Base-by-base conservation (phyloP, 192 early-diverging fungal genomes). In the Linnemannia elongata region DNA sequence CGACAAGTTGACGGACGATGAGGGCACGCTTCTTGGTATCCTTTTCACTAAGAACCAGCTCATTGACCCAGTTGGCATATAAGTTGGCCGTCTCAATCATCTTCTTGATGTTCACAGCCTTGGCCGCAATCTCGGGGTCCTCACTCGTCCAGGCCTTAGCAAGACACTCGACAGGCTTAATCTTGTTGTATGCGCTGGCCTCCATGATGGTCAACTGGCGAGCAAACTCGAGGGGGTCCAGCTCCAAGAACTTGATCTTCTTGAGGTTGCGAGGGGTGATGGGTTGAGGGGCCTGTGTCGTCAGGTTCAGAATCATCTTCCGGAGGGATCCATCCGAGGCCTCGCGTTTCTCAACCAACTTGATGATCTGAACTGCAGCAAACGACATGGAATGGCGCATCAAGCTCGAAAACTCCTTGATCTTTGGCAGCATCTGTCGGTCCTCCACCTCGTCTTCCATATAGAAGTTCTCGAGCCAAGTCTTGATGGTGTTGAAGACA, bases 191-290 rank as follows among this genome's bases (percentile, higher is more conserved):
- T 18, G 94, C 81, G 42, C 92, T 94, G 15, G 92, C 93, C 78
- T 98, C 97, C 91, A 97, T 94, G 79, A 99, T 92, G 13, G 98
- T 99, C 79, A 99, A 91, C 88, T 99, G 98, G 30, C 98, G 93
- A 1, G 97, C 97, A 66, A 99, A 91, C 88, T 99, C 98, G 68
- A 96, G 88, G 8, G 98, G 93, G 82, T 98, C 96, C 74, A 99
- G 87, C 74, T 99, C 98, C 88, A 97, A 78, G 69, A 99, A 91
- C 76, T 90, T 92, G 87, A 99, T 89, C 49, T 92, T 92, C 74
- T 95, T 93, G 47, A 97, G 79, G 77, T 94, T 96, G 52, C 94
- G 92, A 2, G 98, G 97, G 42, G 97, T 86, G 69, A 97, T 96
- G 5, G 98, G 95, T 27, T 92, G 79, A 20, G 98, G 97, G 13